Evolutionary conservation across 768 basidiomycete genomes (phyloP).

Genomic region (Hebeloma cylindrosporum): DNA sequence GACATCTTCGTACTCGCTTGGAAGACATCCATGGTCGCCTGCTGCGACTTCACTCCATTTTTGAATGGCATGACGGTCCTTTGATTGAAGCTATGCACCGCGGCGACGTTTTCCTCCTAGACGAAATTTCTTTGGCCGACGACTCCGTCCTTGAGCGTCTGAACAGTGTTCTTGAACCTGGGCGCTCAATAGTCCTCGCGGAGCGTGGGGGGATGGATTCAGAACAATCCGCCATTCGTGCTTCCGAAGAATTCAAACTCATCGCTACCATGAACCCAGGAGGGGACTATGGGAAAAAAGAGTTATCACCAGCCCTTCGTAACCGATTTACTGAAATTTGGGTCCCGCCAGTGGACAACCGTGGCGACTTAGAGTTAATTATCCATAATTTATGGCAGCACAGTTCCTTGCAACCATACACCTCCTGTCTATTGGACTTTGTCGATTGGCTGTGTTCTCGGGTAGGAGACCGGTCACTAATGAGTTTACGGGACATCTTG

Average conservation of each 20-base stretch:
- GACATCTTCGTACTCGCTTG: constrained; percentile 32
- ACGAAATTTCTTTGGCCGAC: constrained; percentile 96
- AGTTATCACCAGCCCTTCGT: constrained; percentile 92
- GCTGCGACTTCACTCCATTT: constrained; percentile 66
- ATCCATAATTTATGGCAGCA: constrained; percentile 67
- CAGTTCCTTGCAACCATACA: constrained; percentile 53
- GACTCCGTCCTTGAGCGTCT: constrained; percentile 97
- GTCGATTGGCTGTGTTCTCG: constrained; percentile 71
- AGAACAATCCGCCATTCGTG: constrained; percentile 65
- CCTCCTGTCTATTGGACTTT: constrained; percentile 69
- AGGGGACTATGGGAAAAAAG: constrained; percentile 99
- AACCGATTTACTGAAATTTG: constrained; percentile 99
- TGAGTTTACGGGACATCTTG: constrained; percentile 85
- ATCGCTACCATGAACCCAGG: constrained; percentile 99
- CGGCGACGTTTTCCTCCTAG: constrained; percentile 86
- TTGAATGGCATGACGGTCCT: constrained; percentile 98
- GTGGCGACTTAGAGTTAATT: constrained; percentile 76
- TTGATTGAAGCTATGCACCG: constrained; percentile 86
- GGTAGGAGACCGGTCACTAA: constrained; percentile 61
- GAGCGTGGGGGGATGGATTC: constrained; percentile 82
- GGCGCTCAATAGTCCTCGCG: constrained; percentile 84
- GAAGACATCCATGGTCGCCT: constrained; percentile 45
- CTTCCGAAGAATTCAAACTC: constrained; percentile 75
- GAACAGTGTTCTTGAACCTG: constrained; percentile 95
- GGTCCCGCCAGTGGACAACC: constrained; percentile 83